A percentile compares a stretch with the other conserved stretches of the same genome.
Conservation (phyloP, 352 stramenopile species). For the Globisporangium spinosum region DNA sequence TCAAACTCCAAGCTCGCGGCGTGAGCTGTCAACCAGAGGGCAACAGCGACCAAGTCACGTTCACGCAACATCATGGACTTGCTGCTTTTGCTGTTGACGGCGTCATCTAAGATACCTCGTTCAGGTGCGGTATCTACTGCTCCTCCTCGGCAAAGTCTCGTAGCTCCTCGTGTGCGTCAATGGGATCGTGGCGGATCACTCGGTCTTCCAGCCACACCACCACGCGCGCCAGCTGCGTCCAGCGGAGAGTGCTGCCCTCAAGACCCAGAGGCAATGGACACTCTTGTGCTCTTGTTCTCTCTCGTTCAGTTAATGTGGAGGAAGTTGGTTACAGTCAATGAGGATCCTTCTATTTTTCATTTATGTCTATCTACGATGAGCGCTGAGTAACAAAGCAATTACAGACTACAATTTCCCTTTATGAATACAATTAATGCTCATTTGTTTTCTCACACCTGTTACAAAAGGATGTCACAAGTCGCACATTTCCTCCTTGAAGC, state of each 20-base stretch:
- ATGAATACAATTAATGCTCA: not conserved
- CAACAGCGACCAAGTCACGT: not conserved
- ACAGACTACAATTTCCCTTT: not conserved
- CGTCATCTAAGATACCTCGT: not conserved
- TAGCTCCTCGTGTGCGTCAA: not conserved
- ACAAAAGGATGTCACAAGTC: not conserved
- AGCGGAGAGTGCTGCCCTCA: not conserved
- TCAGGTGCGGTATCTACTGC: not conserved
- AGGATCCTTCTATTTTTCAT: too few relatives aligned
- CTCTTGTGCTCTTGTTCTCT: not conserved
- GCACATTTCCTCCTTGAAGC: not conserved
- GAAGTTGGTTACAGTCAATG: not conserved
- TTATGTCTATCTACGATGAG: too few relatives aligned
- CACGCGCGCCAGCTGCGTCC: not conserved
- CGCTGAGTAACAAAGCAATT: not conserved
- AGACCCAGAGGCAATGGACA: not conserved
- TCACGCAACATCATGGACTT: not conserved
- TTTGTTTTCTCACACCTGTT: not conserved
- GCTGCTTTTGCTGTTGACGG: not conserved
- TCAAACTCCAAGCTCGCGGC: not conserved
- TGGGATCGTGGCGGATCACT: not conserved
- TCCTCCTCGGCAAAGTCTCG: not conserved
- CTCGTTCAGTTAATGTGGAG: not conserved
- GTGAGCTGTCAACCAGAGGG: not conserved
- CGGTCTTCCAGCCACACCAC: conserved; percentile 1